These are phyloP conservation scores for Hypoxylon sp. DNA, from an alignment of 2,329 filamentous ascomycete species.

Conservation along the genomic window DNA sequence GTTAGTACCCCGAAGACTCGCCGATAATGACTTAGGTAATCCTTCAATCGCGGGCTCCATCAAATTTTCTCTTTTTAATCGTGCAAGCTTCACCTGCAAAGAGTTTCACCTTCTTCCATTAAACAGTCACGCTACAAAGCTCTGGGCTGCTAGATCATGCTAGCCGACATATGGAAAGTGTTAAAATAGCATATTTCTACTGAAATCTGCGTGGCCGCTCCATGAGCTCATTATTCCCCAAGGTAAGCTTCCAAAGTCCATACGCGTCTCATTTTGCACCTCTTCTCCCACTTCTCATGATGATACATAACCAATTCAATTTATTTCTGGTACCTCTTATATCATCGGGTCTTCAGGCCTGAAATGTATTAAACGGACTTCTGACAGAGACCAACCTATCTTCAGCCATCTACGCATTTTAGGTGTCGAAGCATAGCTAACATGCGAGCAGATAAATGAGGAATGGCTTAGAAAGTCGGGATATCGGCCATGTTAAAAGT, in stretches of 20 bases:
- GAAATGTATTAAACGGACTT: conserved; percentile 88
- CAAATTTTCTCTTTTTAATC: conserved; percentile 1
- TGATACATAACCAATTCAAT: conserved; percentile 68
- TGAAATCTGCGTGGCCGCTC: not conserved
- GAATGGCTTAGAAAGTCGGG: not conserved
- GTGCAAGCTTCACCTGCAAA: not conserved
- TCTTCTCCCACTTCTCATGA: conserved; percentile 60
- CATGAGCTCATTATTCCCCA: not conserved
- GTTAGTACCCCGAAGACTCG: conserved; percentile 21
- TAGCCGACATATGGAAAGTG: no score
- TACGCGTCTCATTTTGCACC: conserved; percentile 20
- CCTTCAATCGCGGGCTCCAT: conserved; percentile 15
- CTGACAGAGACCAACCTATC: conserved; percentile 60
- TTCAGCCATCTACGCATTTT: not conserved
- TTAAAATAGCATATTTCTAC: no score
- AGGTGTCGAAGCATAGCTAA: conserved; percentile 19
- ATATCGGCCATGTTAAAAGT: not conserved
- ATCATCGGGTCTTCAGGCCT: conserved; percentile 70
- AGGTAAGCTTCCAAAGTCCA: conserved; percentile 48
- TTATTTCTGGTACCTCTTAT: conserved; percentile 97
- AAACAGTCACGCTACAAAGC: no score
- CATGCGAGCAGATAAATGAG: conserved; percentile 14
- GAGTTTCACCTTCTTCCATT: not conserved
- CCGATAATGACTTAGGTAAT: conserved; percentile 8
- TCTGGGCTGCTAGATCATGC: no score